Percentiles rank a stretch among this genome's conserved stretches.
phyloP scores from a whole-genome alignment of 176 grass and related monocot species.

The Zizania latifolia region DNA sequence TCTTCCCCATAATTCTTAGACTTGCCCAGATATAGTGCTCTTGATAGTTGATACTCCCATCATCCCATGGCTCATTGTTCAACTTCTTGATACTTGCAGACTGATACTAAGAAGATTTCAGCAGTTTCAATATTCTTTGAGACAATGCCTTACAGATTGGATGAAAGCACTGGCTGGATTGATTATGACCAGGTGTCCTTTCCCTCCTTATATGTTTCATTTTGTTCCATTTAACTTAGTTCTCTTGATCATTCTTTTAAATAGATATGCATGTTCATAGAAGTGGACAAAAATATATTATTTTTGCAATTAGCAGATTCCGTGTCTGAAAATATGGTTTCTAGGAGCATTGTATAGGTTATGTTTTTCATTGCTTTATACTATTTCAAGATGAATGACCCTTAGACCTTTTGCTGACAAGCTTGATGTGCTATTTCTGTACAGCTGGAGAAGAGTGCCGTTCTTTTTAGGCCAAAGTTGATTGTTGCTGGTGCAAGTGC shows the following conservation, averaged over 20 bases:
- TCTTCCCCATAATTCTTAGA: constrained; percentile 3
- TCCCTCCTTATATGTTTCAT: constrained; percentile 5
- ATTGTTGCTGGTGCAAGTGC: constrained; percentile 98
- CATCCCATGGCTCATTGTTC: constrained; percentile 25
- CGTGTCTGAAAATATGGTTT: neutral
- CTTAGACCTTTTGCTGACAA: constrained; percentile 14
- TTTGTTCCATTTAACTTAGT: neutral
- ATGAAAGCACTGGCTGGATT: constrained; percentile 98
- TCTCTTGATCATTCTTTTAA: neutral
- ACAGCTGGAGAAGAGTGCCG: constrained; percentile 89
- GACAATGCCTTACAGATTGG: constrained; percentile 97
- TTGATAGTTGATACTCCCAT: constrained; percentile 1
- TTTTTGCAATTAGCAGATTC: constrained; percentile 8
- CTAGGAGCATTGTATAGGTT: constrained; percentile 7
- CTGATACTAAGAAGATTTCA: constrained; percentile 99
- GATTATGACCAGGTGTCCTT: constrained; percentile 86
- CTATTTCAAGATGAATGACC: constrained; percentile 22
- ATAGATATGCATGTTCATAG: neutral
- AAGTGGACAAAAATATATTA: neutral
- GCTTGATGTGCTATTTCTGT: constrained; percentile 30
- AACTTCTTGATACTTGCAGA: constrained; percentile 55
- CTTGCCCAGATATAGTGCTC: neutral
- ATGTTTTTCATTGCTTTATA: constrained; percentile 14
- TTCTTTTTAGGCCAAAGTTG: constrained; percentile 90
- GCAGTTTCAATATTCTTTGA: constrained; percentile 98